These are phyloP conservation scores for Pelargonium myrrhifolium DNA, from an alignment of 441 rosid species.

Conservation along the genomic window DNA sequence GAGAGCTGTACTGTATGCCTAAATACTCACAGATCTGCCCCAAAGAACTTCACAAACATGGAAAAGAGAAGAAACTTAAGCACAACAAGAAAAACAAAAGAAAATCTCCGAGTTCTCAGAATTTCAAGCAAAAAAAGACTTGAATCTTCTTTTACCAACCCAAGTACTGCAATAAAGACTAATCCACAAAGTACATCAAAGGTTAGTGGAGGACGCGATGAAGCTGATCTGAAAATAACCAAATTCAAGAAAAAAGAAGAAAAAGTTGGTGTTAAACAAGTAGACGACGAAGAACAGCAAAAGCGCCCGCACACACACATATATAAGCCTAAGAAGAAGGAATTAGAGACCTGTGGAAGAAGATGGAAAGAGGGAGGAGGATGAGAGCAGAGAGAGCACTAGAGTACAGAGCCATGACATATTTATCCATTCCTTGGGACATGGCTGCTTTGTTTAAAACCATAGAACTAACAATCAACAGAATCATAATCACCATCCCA, in stretches of 20 bases:
- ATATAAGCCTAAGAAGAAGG: too few species aligned
- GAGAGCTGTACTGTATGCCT: conserved; percentile 43
- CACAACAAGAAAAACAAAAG: too few species aligned
- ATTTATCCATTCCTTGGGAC: conserved; percentile 33
- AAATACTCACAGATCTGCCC: conserved; percentile 26
- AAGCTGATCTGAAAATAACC: too few species aligned
- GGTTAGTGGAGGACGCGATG: background rate
- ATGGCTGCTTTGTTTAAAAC: conserved; percentile 36
- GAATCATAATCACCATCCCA: too few species aligned
- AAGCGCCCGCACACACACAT: too few species aligned
- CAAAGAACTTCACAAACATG: conserved; percentile 1
- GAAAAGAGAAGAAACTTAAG: too few species aligned
- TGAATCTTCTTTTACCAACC: conserved; percentile 1
- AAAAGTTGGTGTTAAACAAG: too few species aligned
- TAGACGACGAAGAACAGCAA: too few species aligned
- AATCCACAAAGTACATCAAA: background rate
- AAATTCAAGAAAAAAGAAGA: background rate
- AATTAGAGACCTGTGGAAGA: conserved; percentile 16
- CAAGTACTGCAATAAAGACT: conserved; percentile 4
- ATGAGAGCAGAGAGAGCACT: conserved; percentile 26
- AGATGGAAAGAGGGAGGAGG: conserved; percentile 27
- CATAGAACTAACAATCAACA: too few species aligned
- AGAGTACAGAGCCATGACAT: conserved; percentile 18
- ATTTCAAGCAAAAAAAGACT: too few species aligned
- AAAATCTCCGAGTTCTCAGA: too few species aligned